These are phyloP conservation scores for Lobosporangium transversale DNA, from an alignment of 192 early-diverging fungal genomes.

Conservation along the genomic window DNA sequence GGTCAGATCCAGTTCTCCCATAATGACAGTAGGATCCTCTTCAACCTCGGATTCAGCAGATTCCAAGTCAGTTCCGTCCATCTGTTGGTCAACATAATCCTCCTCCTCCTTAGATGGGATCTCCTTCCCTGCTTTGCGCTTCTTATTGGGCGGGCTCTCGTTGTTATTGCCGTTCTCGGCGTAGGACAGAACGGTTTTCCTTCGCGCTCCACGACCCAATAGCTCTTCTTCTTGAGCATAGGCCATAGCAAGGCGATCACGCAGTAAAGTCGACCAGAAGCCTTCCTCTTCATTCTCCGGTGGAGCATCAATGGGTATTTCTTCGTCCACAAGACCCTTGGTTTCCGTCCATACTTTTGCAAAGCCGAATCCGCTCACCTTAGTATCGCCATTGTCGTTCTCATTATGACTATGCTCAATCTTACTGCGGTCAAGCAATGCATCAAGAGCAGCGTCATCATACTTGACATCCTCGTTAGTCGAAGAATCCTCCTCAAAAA, in stretches of 20 bases:
- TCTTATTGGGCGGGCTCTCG: slow-evolving; percentile 31
- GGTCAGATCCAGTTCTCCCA: slow-evolving; percentile 28
- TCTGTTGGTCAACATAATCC: slow-evolving; percentile 43
- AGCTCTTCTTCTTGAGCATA: slow-evolving; percentile 41
- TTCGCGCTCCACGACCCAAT: slow-evolving; percentile 41
- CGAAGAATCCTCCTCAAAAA: slow-evolving; percentile 71
- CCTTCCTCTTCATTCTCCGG: slow-evolving; percentile 43
- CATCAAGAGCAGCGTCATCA: slow-evolving; percentile 67
- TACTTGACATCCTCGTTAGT: slow-evolving; percentile 60
- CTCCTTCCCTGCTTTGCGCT: slow-evolving; percentile 48
- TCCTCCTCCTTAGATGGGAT: slow-evolving; percentile 38
- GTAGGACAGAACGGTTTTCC: slow-evolving; percentile 49
- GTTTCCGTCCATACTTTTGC: slow-evolving; percentile 73
- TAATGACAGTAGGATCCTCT: slow-evolving; percentile 18
- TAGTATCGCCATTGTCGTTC: slow-evolving; percentile 47
- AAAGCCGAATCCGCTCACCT: slow-evolving; percentile 64
- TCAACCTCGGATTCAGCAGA: slow-evolving; percentile 30
- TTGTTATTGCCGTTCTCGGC: slow-evolving; percentile 50
- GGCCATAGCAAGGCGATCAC: slow-evolving; percentile 40
- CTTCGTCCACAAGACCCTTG: slow-evolving; percentile 54
- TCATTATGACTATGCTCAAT: slow-evolving; percentile 44
- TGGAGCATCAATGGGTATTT: slow-evolving; percentile 39
- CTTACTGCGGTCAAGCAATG: slow-evolving; percentile 68
- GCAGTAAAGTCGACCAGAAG: slow-evolving; percentile 47
- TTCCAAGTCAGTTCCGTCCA: slow-evolving; percentile 29